Percentiles rank a stretch among this genome's conserved stretches.
Evolutionary conservation across 2,329 filamentous ascomycete species (phyloP).

Genomic region (Fusarium sp.): DNA sequence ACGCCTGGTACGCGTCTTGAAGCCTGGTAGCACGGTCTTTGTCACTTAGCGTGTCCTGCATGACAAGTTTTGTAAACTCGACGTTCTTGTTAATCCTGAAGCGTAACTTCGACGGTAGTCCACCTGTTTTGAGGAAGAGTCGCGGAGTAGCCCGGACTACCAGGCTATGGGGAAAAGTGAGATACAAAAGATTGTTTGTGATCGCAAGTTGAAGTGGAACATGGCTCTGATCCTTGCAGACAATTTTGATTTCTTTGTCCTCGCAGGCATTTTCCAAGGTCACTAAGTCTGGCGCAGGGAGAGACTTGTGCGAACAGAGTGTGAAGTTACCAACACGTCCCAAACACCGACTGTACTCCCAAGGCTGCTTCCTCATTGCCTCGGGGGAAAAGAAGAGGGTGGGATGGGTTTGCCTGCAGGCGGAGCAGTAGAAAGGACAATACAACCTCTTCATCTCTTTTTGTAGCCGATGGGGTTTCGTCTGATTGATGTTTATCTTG

Average conservation of each 20-base stretch:
- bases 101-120: too few relatives aligned
- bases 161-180: too few relatives aligned
- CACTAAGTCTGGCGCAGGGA: not conserved
- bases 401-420: not conserved
- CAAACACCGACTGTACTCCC: slow-evolving; percentile 1
- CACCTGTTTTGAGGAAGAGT: too few relatives aligned
- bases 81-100: not conserved
- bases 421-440: slow-evolving; percentile 1
- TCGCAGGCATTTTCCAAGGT: not conserved
- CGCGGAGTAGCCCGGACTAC: too few relatives aligned
- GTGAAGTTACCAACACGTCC: slow-evolving; percentile 2
- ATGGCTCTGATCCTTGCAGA: not conserved
- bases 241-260: too few relatives aligned
- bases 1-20: not conserved
- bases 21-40: not conserved
- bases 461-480: not conserved
- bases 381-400: slow-evolving; percentile 18
- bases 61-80: not conserved
- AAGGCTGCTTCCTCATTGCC: not conserved
- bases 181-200: too few relatives aligned
- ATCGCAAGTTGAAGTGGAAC: not conserved
- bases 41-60: not conserved
- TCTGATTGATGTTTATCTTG: too few relatives aligned
- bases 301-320: slow-evolving; percentile 4
- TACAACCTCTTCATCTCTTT: slow-evolving; percentile 15